These are phyloP conservation scores for Didymella exigua DNA, from an alignment of 2,329 filamentous ascomycete genomes.

Conservation along the genomic window DNA sequence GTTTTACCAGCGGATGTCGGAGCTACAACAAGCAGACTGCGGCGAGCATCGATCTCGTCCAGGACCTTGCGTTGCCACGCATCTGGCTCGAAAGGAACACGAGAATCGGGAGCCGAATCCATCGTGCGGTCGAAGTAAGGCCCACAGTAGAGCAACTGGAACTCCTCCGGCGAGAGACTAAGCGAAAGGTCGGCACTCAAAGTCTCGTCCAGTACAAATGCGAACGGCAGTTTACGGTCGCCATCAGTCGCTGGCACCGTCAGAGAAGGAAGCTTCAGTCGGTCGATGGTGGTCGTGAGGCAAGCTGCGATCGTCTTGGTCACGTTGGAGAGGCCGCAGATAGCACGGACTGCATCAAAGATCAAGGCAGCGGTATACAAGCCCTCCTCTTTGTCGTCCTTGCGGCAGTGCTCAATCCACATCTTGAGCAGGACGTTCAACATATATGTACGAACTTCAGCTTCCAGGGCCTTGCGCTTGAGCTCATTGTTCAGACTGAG, in stretches of 20 bases:
- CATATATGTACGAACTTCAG: constrained; percentile 57
- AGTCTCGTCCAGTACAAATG: constrained; percentile 34
- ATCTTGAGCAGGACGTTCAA: constrained; percentile 56
- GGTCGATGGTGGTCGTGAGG: constrained; percentile 47
- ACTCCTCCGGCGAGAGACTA: constrained; percentile 57
- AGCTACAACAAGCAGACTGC: constrained; percentile 75
- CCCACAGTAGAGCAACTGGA: constrained; percentile 71
- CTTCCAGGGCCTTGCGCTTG: constrained; percentile 49
- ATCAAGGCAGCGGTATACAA: constrained; percentile 43
- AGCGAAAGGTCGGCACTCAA: constrained; percentile 41
- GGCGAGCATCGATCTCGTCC: constrained; percentile 71
- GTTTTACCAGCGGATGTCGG: constrained; percentile 82
- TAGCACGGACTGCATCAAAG: constrained; percentile 37
- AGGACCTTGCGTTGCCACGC: constrained; percentile 77
- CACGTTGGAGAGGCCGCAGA: constrained; percentile 35
- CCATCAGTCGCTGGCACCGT: constrained; percentile 35
- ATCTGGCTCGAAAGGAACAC: constrained; percentile 75
- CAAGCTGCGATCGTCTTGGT: constrained; percentile 39
- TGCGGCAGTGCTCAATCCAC: constrained; percentile 51
- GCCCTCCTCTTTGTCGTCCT: constrained; percentile 35
- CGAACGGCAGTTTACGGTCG: constrained; percentile 54
- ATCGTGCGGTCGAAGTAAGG: constrained; percentile 78
- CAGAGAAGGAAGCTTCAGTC: constrained; percentile 48
- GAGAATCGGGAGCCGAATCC: constrained; percentile 68
- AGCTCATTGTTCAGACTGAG: constrained; percentile 48